These are phyloP conservation scores for Coniella lustricola DNA, from an alignment of 2,329 filamentous ascomycete genomes.

Conservation along the genomic window DNA sequence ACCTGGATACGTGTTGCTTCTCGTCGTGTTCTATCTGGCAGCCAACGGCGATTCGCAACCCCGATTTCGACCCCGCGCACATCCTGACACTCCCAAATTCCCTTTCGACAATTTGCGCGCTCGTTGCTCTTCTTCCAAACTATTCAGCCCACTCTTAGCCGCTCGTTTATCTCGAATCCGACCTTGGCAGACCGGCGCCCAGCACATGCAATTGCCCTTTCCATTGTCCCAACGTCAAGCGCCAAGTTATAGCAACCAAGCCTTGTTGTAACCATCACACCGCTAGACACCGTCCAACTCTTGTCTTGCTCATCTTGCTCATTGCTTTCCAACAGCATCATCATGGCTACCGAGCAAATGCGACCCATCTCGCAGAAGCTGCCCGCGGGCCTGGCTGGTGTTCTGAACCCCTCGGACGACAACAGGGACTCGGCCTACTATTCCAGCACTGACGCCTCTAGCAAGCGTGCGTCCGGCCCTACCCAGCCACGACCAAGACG, in stretches of 20 bases:
- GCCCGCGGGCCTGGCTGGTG: constrained; percentile 42
- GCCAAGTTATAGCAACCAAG: not conserved
- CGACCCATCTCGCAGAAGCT: constrained; percentile 36
- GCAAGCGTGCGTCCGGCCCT: constrained; percentile 38
- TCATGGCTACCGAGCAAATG: constrained; percentile 31
- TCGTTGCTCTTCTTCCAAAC: not conserved
- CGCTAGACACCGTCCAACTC: too few species aligned
- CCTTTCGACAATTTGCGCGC: not conserved
- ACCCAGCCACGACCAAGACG: not conserved
- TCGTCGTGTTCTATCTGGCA: too few species aligned
- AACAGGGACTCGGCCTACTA: constrained; percentile 47
- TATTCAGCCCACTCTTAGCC: not conserved
- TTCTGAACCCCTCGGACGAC: constrained; percentile 44
- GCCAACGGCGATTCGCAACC: not conserved
- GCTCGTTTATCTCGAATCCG: not conserved
- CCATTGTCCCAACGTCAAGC: not conserved
- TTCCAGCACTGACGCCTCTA: constrained; percentile 40
- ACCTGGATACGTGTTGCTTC: too few species aligned
- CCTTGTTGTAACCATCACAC: not conserved
- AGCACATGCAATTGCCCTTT: not conserved
- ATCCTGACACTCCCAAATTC: not conserved
- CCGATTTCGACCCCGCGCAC: not conserved
- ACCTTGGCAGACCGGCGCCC: not conserved
- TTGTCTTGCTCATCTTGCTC: not conserved
- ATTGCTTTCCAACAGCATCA: not conserved